These are phyloP conservation scores for Rutstroemia sp. DNA, from an alignment of 2,329 filamentous ascomycete genomes.

Conservation along the genomic window DNA sequence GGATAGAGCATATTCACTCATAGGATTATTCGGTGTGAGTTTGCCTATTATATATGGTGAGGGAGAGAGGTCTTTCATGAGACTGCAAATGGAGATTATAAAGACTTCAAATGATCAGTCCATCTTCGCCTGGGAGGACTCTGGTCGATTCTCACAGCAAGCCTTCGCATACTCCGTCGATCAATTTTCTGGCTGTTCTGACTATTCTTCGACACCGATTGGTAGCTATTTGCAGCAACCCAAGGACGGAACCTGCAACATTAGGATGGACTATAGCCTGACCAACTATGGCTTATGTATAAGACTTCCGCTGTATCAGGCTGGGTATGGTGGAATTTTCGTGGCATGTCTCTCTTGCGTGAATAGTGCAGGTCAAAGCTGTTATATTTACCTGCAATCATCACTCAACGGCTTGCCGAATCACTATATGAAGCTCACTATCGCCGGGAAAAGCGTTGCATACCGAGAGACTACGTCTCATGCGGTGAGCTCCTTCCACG, in stretches of 20 bases:
- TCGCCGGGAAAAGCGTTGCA: not conserved
- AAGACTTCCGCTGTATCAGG: not conserved
- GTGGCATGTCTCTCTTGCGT: not conserved
- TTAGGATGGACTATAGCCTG: not conserved
- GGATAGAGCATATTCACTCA: slow-evolving; percentile 3
- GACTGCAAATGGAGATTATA: slow-evolving; percentile 1
- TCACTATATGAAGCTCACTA: not conserved
- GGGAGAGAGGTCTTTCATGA: not conserved
- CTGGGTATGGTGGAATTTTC: not conserved
- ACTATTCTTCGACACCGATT: not conserved
- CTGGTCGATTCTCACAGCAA: not conserved
- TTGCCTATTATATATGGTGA: not conserved
- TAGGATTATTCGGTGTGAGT: slow-evolving; percentile 1
- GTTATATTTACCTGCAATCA: not conserved
- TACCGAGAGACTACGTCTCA: not conserved
- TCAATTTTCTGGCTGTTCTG: not conserved
- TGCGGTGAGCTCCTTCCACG: no score
- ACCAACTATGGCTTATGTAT: not conserved
- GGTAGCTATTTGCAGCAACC: not conserved
- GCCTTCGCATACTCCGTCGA: not conserved
- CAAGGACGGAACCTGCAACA: not conserved
- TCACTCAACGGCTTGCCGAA: not conserved
- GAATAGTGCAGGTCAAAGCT: not conserved
- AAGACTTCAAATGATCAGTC: not conserved
- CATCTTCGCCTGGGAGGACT: slow-evolving; percentile 6